Evolutionary conservation across 306 rosid species (phyloP).

Genomic region (Gillenia trifoliata): DNA sequence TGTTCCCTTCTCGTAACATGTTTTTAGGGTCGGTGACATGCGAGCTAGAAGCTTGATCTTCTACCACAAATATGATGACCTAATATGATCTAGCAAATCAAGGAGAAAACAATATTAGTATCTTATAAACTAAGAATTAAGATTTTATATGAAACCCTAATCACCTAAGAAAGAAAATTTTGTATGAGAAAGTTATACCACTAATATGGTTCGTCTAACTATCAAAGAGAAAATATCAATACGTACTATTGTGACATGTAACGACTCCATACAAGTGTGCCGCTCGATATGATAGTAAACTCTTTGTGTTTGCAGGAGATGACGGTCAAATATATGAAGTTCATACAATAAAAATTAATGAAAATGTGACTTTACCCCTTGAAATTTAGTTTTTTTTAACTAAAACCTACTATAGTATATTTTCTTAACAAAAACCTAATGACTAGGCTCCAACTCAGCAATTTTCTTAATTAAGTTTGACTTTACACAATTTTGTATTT

Average conservation of each 20-base stretch:
- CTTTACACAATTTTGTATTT: no score
- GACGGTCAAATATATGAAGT: neutral
- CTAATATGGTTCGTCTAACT: neutral
- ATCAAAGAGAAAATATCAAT: neutral
- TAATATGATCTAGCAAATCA: neutral
- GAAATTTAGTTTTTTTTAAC: no score
- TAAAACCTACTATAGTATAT: no score
- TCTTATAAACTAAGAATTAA: neutral
- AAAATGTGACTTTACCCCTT: no score
- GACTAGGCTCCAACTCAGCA: no score
- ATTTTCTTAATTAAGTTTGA: no score
- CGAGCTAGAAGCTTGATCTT: neutral
- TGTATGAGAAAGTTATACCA: no score
- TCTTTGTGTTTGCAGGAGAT: no score
- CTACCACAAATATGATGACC: neutral
- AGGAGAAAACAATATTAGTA: neutral
- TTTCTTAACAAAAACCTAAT: no score
- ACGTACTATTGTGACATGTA: neutral
- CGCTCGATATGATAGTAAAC: neutral
- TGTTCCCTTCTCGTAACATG: conserved; percentile 26
- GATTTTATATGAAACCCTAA: neutral
- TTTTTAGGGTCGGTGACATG: conserved; percentile 43
- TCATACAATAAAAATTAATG: no score
- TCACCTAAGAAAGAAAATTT: neutral
- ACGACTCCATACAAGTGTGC: neutral